phyloP scores from a whole-genome alignment of 2,329 filamentous ascomycete species.

The Trichophyton benhamiae region DNA sequence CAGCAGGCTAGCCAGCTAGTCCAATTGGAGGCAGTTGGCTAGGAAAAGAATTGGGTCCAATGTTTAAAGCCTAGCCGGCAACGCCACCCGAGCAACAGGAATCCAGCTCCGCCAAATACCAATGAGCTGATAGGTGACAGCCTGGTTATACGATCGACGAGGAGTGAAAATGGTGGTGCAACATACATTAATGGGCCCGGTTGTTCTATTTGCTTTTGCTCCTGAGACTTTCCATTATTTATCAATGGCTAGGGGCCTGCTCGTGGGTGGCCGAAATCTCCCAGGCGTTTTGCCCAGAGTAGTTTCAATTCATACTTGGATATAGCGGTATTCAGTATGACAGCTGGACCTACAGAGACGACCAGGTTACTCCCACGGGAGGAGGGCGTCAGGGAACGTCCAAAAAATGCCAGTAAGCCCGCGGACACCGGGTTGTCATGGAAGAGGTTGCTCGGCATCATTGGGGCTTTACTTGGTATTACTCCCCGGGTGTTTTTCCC shows the following conservation, averaged over 20 bases:
- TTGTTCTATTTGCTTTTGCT: background rate
- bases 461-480: background rate
- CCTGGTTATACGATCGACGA: background rate
- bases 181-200: background rate
- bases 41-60: background rate
- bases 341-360: background rate
- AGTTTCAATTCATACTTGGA: background rate
- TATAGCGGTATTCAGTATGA: background rate
- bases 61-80: background rate
- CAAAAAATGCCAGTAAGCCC: background rate
- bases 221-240: background rate
- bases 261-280: background rate
- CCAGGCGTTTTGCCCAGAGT: background rate
- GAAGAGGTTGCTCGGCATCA: background rate
- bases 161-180: background rate
- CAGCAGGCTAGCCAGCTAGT: background rate
- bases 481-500: background rate
- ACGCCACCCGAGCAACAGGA: background rate
- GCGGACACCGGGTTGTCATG: background rate
- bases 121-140: background rate
- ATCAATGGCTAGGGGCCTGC: background rate
- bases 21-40: background rate
- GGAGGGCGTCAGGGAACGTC: background rate
- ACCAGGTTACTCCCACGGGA: background rate
- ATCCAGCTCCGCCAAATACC: background rate